Evolutionary conservation across 2,329 filamentous ascomycete species (phyloP).

Genomic region (Mycocentrospora acerina): DNA sequence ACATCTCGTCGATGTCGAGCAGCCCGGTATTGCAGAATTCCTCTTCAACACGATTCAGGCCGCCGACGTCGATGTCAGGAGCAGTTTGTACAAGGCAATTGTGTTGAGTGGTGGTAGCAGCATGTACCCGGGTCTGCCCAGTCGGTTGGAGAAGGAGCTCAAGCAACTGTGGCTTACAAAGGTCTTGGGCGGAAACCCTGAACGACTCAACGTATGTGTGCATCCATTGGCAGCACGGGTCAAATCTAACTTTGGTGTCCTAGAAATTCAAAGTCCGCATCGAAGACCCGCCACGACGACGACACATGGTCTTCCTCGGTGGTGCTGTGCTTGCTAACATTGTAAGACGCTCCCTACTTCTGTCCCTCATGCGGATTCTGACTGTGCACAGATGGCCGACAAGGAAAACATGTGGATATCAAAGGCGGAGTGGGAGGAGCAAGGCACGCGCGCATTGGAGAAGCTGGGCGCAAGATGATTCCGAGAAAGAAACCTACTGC

Average conservation of each 20-base stretch:
- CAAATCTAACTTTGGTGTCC: constrained; percentile 18
- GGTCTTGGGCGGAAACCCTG: constrained; percentile 86
- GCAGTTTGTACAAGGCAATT: constrained; percentile 94
- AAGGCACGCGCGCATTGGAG: constrained; percentile 79
- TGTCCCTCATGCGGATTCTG: constrained; percentile 5
- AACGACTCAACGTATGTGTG: constrained; percentile 69
- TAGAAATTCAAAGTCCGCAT: constrained; percentile 99
- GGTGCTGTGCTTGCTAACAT: constrained; percentile 97
- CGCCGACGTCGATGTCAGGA: constrained; percentile 91
- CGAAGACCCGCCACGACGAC: constrained; percentile 90
- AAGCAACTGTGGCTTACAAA: constrained; percentile 98
- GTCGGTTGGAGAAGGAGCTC: constrained; percentile 93
- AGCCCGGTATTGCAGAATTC: constrained; percentile 94
- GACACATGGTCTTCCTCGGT: constrained; percentile 99
- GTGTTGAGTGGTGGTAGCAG: constrained; percentile 94
- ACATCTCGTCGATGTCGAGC: constrained; percentile 95
- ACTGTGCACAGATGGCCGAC: constrained; percentile 74
- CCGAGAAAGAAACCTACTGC: constrained; percentile 9
- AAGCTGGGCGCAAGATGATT: constrained; percentile 84
- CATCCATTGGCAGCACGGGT: constrained; percentile 4
- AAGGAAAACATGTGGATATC: constrained; percentile 99
- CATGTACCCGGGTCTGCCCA: constrained; percentile 98
- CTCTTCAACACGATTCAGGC: constrained; percentile 98
- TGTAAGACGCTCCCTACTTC: constrained; percentile 45
- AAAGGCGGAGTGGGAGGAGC: constrained; percentile 95